Percentiles rank a stretch among this genome's conserved stretches.
Evolutionary conservation across 2,329 filamentous ascomycete species (phyloP).

Genomic region (Colletotrichum horii): DNA sequence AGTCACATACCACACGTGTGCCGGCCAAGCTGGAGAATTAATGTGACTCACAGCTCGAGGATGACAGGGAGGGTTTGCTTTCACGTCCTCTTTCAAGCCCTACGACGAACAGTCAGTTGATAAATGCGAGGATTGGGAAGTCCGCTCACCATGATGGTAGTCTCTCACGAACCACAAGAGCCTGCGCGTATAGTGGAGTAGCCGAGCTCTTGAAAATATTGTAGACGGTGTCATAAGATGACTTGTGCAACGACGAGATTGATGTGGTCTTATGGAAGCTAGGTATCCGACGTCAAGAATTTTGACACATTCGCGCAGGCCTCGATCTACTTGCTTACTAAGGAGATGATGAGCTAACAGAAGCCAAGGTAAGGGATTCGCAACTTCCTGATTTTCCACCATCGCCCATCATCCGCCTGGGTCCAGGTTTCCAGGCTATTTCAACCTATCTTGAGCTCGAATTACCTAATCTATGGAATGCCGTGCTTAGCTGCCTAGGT

Average conservation of each 20-base stretch:
- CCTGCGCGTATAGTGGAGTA: neutral
- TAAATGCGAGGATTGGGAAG: neutral
- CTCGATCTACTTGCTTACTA: neutral
- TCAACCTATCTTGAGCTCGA: neutral
- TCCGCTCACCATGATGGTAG: neutral
- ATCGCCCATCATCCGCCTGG: neutral
- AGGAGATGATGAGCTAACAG: neutral
- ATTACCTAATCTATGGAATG: neutral
- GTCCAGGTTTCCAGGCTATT: neutral
- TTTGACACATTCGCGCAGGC: neutral
- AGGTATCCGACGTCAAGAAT: neutral
- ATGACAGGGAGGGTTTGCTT: conserved; percentile 81
- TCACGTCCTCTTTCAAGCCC: conserved; percentile 70
- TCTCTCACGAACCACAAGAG: neutral
- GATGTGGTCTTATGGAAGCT: neutral
- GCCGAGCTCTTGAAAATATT: neutral
- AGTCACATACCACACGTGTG: neutral
- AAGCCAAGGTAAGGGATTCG: neutral
- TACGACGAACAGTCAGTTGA: neutral
- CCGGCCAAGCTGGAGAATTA: neutral
- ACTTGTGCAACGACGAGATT: neutral
- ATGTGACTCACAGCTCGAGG: conserved; percentile 71
- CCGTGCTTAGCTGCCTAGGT: neutral
- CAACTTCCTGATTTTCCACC: neutral
- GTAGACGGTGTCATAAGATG: neutral